Base-by-base conservation (phyloP, 2,329 filamentous ascomycete species). In the Magnaporthales sp. region DNA sequence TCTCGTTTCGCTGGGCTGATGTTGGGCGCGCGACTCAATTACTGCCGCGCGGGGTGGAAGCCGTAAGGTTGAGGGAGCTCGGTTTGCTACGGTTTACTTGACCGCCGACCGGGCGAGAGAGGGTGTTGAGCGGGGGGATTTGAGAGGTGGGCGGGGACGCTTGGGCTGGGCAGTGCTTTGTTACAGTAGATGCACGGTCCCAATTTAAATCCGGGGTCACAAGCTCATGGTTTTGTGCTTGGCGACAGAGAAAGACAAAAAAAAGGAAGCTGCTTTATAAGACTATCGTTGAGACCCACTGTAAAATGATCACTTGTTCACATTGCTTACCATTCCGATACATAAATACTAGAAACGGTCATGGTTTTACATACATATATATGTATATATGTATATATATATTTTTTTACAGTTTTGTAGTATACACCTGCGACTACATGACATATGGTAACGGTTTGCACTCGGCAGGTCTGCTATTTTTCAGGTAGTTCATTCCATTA, bases 51-150 rank as follows among this genome's bases (percentile, higher is more conserved):
- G 63, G 63, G 24, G 63, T 56, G 51, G 27, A 46, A 31, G 24
- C n/a, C 24, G 29, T 63, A 27, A 27, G n/a, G 24, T 31, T n/a
- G 19, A 54, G 15, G 24, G 24, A 60, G 62, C 66, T 72, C 73
- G 73, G 73, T 73, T 75, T 73, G 73, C 73, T 71, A 70, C 73
- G 71, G 70, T 67, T 69, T 72, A 56, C 46, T 65, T 54, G 63
- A 46, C 38, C 38, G 38, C 38, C 38, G 38, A 46, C 38, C 38
- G n/a, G n/a, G n/a, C n/a, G 38, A 46, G 38, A 46, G 38, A 46
- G 38, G 38, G 38, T 46, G 38, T 19, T 46, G 38, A 46, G 38
- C 38, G 38, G 38, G 38, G 38, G 38, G 38, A 46, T 46, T 46
- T 46, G 38, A 46, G 38, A 46, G 38, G 38, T 46, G 38, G 38